Evolutionary conservation across 345 rosid genomes (phyloP), one percentile per base, ranked within the genome.

Genomic region (Heritiera fomes): DNA sequence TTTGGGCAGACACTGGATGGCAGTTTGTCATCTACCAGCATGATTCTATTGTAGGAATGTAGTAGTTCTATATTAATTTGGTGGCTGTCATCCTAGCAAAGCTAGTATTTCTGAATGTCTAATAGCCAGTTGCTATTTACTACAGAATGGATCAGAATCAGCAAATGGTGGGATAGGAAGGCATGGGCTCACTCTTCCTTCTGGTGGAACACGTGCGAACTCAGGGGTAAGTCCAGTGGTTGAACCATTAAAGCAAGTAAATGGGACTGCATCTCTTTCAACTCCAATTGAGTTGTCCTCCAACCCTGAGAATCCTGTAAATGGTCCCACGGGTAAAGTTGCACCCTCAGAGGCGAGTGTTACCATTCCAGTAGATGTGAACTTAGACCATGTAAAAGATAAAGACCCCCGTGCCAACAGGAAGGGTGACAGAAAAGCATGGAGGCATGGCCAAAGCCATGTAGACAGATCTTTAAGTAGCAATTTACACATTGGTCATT

Each of bases 101-200:
- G 70, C 65, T 62, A 67, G 23, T 77, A 23, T 69, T 53, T 80
- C 41, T 60, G 70, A 63, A 56, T 58, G 62, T 32, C 63, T 43
- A 59, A 72, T 32, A 32, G 7, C 47, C 11, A 74, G 68, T 75
- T 71, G 18, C 23, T 7, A 41, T 75, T 49, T 66, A 78, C 70
- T 87, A 73, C 87, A 88, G 91, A 85, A 78, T 82, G 82, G 77
- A 52, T 68, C 81, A 28, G 76, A 49, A 52, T 77, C 86, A 78
- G 65, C 49, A n/a, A 80, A 79, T 49, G 80, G 56, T 79, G 73
- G 56, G 49, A 75, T 6, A 13, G 53, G 64, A 83, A 83, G 77
- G 73, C 79, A 69, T 77, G 86, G 82, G 79, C 79, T 66, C 50
- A 32, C 80, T 62, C 61, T 75, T 32, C 77, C 80, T 45, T 80